Percentiles rank a stretch among this genome's conserved stretches.
Conservation (phyloP, 1,139 yeast genomes). For the Scheffersomyces cryptocercus region DNA sequence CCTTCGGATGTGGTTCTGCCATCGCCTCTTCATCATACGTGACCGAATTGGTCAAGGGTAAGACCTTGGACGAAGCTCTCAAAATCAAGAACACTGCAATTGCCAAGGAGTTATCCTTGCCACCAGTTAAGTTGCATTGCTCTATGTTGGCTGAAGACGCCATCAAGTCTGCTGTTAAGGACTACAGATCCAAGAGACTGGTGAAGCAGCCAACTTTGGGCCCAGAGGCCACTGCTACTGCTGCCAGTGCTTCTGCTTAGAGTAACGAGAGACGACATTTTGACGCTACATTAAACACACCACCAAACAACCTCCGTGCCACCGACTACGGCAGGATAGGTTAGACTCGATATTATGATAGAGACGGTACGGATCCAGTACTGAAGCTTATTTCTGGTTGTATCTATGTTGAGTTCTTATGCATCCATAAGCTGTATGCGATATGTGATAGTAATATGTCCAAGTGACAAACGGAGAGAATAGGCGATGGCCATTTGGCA, state of each 20-base stretch:
- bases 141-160: conserved; percentile 99
- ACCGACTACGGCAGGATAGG: too few species aligned
- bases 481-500: too few species aligned
- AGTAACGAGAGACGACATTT: conserved; percentile 4
- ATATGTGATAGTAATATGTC: too few species aligned
- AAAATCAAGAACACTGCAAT: conserved; percentile 87
- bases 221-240: conserved; percentile 38
- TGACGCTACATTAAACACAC: background rate
- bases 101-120: conserved; percentile 89
- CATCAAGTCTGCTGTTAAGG: conserved; percentile 94
- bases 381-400: too few species aligned
- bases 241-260: conserved; percentile 12
- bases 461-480: too few species aligned
- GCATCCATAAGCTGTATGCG: too few species aligned
- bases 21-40: conserved; percentile 95
- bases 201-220: conserved; percentile 51
- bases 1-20: conserved; percentile 98
- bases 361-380: too few species aligned
- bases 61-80: conserved; percentile 91
- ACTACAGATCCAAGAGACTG: conserved; percentile 75
- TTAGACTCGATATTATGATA: too few species aligned
- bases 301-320: too few species aligned
- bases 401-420: too few species aligned
- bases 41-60: conserved; percentile 93
- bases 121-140: conserved; percentile 97